Percentiles rank a stretch among this genome's conserved stretches.
Conservation (phyloP, 73 alveolate genomes). For the Stentor coeruleus region DNA sequence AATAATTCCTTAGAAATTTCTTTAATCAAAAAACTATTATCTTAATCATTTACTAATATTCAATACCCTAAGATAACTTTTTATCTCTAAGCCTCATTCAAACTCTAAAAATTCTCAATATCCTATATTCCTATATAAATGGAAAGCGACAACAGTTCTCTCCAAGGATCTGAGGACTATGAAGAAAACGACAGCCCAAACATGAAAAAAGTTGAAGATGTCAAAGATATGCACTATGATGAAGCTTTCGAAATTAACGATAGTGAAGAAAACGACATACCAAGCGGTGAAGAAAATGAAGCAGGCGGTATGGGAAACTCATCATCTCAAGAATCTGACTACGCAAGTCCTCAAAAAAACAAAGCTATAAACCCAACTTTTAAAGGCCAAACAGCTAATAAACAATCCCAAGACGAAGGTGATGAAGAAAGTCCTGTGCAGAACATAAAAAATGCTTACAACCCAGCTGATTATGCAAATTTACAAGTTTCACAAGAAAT, state of each 20-base stretch:
- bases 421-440: neutral
- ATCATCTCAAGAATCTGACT: constrained; percentile 21
- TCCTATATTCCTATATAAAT: no score
- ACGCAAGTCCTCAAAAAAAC: neutral
- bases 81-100: no score
- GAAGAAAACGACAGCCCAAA: neutral
- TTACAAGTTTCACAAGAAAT: constrained; percentile 67
- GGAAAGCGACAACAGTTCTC: constrained; percentile 4
- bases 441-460: constrained; percentile 63
- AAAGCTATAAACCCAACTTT: neutral
- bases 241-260: constrained; percentile 58
- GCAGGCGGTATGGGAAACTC: constrained; percentile 52
- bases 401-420: neutral
- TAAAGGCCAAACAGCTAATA: neutral
- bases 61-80: no score
- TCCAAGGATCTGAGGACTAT: neutral
- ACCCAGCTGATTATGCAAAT: constrained; percentile 78
- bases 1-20: no score
- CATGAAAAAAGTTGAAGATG: constrained; percentile 27
- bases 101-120: no score
- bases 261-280: constrained; percentile 56
- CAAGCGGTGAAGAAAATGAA: constrained; percentile 57
- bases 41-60: no score
- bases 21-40: no score
- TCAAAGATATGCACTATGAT: constrained; percentile 56